Evolutionary conservation across 495 filamentous ascomycete species (phyloP).

Genomic region (Tuber melanosporum): DNA sequence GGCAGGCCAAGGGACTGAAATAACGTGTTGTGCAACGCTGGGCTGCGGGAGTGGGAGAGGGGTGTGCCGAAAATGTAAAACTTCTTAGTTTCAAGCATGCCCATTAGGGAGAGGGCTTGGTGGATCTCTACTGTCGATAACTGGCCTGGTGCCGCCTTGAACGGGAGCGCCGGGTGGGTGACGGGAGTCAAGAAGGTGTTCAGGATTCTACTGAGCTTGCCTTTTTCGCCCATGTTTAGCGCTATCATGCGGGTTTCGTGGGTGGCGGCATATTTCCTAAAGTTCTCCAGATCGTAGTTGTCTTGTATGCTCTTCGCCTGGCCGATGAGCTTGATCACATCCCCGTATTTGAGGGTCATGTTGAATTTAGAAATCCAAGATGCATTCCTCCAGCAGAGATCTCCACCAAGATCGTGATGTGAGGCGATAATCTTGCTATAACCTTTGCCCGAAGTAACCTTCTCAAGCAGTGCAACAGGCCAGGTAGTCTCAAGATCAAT

Average conservation of each 20-base stretch:
- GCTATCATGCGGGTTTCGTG: conserved; percentile 80
- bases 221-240: conserved; percentile 87
- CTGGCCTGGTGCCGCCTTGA: conserved; percentile 92
- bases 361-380: conserved; percentile 86
- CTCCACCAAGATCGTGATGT: conserved; percentile 78
- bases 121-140: conserved; percentile 87
- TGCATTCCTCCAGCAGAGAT: conserved; percentile 78
- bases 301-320: conserved; percentile 69
- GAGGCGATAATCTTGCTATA: conserved; percentile 83
- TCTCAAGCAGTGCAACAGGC: conserved; percentile 62
- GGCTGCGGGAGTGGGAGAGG: conserved; percentile 70
- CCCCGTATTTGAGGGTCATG: conserved; percentile 74
- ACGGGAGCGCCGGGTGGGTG: conserved; percentile 77
- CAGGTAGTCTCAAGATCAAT: conserved; percentile 89
- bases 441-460: conserved; percentile 62
- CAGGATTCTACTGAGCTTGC: conserved; percentile 81
- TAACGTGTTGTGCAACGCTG: conserved; percentile 80
- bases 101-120: conserved; percentile 65
- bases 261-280: conserved; percentile 66
- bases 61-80: conserved; percentile 88
- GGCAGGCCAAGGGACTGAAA: conserved; percentile 76
- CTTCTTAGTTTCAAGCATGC: conserved; percentile 66
- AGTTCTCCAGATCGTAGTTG: conserved; percentile 76
- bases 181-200: conserved; percentile 95
- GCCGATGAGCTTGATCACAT: conserved; percentile 92